Evolutionary conservation across 176 grass and related monocot genomes (phyloP), one percentile per base, ranked within the genome.

Genomic region (Bothriochloa decipiens): DNA sequence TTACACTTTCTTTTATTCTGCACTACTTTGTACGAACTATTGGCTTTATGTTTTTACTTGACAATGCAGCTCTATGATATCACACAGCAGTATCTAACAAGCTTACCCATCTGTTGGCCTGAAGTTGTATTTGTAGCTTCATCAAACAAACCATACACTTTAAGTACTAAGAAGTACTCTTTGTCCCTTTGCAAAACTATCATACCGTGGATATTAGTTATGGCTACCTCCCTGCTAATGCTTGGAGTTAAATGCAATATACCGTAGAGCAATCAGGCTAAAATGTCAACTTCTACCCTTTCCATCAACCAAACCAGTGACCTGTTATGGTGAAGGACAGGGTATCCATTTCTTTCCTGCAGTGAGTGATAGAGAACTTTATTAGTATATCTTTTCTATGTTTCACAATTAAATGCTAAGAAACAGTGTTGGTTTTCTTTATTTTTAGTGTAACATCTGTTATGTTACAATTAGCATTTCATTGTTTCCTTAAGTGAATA

Each of bases 191-290:
- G 52, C 13, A 63, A 78, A 76, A 50, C 22, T 52, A 49, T 25
- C 18, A 53, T 55, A 35, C 68, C 32, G 37, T 13, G 22, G 8
- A 83, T 43, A 55, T 88, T 83, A 36, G 65, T 84, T 72, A 72
- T 29, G 18, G 68, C 45, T 45, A 79, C 7, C 35, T 46, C 81
- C 32, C 17, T 87, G 25, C 66, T 43, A 66, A 65, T 53, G 15
- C 41, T 73, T 36, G 50, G 43, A 39, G 11, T 73, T 64, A 79
- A 26, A 66, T 88, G 65, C 49, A 46, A 43, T 86, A 75, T 41
- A 75, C 17, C 37, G 63, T 61, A 22, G 33, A 83, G 52, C 23
- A 74, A 68, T 84, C 69, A 37, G 50, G 78, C 35, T 66, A 55
- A 78, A 53, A 40, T 3, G 23, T 72, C 82, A 65, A 65, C 3